Evolutionary conservation across 768 basidiomycete species (phyloP).

Genomic region (Pisolithus orientalis): DNA sequence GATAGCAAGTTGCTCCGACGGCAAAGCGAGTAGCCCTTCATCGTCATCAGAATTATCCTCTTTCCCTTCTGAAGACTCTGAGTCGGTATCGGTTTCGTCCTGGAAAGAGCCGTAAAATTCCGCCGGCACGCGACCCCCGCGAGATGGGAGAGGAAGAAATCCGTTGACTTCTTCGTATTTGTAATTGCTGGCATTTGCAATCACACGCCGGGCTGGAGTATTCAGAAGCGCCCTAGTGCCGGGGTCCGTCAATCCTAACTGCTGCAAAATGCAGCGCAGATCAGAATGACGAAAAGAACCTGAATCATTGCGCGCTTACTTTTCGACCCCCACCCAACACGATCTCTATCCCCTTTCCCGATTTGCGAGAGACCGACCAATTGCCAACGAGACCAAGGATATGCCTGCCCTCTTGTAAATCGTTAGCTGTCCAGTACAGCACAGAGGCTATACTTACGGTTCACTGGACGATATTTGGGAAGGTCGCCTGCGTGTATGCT

Average conservation of each 20-base stretch:
- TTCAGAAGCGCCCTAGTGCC: slow-evolving; percentile 48
- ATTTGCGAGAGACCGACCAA: slow-evolving; percentile 44
- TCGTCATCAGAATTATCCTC: slow-evolving; percentile 32
- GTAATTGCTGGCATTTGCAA: slow-evolving; percentile 29
- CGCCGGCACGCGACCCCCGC: slow-evolving; percentile 24
- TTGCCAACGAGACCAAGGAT: slow-evolving; percentile 55
- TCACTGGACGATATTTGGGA: slow-evolving; percentile 57
- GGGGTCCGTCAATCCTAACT: slow-evolving; percentile 53
- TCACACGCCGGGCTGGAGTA: slow-evolving; percentile 42
- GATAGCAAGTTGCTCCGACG: slow-evolving; percentile 54
- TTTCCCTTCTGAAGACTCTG: slow-evolving; percentile 27
- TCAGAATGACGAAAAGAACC: slow-evolving; percentile 3
- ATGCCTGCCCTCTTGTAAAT: slow-evolving; percentile 38
- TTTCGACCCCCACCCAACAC: slow-evolving; percentile 37
- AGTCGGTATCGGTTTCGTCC: slow-evolving; percentile 23
- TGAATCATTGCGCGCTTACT: slow-evolving; percentile 23
- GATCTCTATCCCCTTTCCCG: slow-evolving; percentile 60
- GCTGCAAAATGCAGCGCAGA: slow-evolving; percentile 18
- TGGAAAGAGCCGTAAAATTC: slow-evolving; percentile 48
- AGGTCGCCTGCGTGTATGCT: slow-evolving; percentile 53
- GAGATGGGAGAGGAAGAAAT: slow-evolving; percentile 53
- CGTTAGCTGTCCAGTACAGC: slow-evolving; percentile 40
- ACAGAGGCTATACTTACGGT: slow-evolving; percentile 38
- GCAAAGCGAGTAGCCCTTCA: slow-evolving; percentile 27
- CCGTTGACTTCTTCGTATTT: slow-evolving; percentile 64